Conservation (phyloP, 768 basidiomycete genomes). For the Mycena epipterygia region DNA sequence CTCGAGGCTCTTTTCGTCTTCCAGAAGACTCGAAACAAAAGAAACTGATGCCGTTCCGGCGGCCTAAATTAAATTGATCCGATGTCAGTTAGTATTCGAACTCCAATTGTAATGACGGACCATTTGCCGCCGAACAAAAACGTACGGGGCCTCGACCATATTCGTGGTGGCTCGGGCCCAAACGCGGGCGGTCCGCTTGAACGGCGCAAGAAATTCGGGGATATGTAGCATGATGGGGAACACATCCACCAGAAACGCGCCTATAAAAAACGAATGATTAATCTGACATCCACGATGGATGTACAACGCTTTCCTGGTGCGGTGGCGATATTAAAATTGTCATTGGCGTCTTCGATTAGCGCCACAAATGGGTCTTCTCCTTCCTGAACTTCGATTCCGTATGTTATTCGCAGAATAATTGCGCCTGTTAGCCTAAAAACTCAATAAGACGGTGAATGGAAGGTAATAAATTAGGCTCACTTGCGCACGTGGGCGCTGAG, state of each 20-base stretch:
- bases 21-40: conserved; percentile 58
- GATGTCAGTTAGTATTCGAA: too few species aligned
- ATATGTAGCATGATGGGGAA: conserved; percentile 56
- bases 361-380: conserved; percentile 64
- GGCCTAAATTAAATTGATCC: conserved; percentile 45
- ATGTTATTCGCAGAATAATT: conserved; percentile 66
- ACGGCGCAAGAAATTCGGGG: conserved; percentile 71
- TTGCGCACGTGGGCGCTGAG: too few species aligned
- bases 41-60: conserved; percentile 57
- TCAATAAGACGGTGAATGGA: not conserved
- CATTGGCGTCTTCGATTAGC: conserved; percentile 64
- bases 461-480: too few species aligned
- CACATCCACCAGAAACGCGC: conserved; percentile 57
- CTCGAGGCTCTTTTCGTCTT: conserved; percentile 49
- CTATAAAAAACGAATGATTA: not conserved
- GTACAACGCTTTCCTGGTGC: conserved; percentile 62
- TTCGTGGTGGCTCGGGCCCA: conserved; percentile 55
- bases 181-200: conserved; percentile 59
- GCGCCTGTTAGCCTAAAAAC: conserved; percentile 60
- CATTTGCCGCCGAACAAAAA: conserved; percentile 60
- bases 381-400: conserved; percentile 71
- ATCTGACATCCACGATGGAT: conserved; percentile 16
- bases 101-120: conserved; percentile 44
- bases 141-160: conserved; percentile 60
- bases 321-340: conserved; percentile 64